Base-by-base conservation (phyloP, 176 grass and related monocot species). In the Carex cristatella region DNA sequence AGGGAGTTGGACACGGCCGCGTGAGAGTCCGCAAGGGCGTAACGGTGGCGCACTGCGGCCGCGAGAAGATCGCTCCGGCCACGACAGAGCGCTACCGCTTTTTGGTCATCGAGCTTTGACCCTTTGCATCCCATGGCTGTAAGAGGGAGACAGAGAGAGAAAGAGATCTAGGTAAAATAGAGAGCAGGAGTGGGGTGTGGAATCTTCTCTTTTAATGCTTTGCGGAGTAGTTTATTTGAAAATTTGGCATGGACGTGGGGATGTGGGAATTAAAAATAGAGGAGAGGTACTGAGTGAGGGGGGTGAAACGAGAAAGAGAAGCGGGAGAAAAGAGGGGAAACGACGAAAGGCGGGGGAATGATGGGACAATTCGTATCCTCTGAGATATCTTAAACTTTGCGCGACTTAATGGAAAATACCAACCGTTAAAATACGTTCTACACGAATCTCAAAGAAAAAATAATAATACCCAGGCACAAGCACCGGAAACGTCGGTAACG, bases 71-170 rank as follows among this genome's bases (percentile, higher is more conserved):
- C 93, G 33, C 84, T 80, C 60, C 96, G 91, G 72, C 78, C 85
- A 31, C 91, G 93, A 86, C 96, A 99, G 0, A 92, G 88, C 61
- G 85, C 90, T 15, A 99, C 93, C 6, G 93, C 85, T 79, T 93
- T 86, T 86, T 99, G 91, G 60, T 89, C 72, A 63, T 95, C 87
- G 7, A 99, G 88, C 90, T 99, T 99, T 57, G 96, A 99, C 18
- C 77, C 87, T 46, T 91, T 88, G 88, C 96, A 99, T 8, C 96
- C 96, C 96, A 99, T 98, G 7, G 59, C 46, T 64, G 81, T 10
- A 27, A 69, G 42, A 68, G 13, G 27, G 81, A 69, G 18, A 18
- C 63, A 61, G 63, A 69, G 51, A 58, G 5, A 28, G 10, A n/a
- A 27, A 7, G 81, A 32, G 68, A 51, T 44, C 18, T 53, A 40